Conservation (phyloP, 2,329 filamentous ascomycete genomes). For the Aureobasidium zeae region DNA sequence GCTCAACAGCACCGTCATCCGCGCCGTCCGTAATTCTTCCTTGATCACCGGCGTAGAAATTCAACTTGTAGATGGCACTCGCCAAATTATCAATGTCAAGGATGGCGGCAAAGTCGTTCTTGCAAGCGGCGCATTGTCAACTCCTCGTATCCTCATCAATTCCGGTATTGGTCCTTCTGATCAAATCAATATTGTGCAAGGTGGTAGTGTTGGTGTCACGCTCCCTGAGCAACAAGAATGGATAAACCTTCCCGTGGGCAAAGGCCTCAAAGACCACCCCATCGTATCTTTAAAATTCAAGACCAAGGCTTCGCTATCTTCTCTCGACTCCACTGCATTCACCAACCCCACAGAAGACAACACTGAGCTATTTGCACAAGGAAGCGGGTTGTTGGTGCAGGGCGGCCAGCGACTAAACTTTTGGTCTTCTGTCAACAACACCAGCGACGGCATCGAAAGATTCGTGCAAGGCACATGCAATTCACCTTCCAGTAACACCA, state of each 20-base stretch:
- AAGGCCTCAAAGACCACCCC: conserved; percentile 40
- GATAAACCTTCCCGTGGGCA: conserved; percentile 20
- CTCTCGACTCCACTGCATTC: conserved; percentile 33
- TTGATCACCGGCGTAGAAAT: conserved; percentile 37
- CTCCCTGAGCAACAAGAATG: conserved; percentile 25
- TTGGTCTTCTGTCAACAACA: conserved; percentile 48
- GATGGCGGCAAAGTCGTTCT: conserved; percentile 29
- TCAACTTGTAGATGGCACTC: conserved; percentile 18
- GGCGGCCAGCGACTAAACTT: conserved; percentile 46
- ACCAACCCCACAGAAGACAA: conserved; percentile 40
- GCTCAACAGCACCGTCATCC: conserved; percentile 36
- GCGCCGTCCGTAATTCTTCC: conserved; percentile 34
- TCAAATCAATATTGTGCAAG: conserved; percentile 33
- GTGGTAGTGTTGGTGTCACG: conserved; percentile 5
- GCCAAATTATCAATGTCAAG: conserved; percentile 24
- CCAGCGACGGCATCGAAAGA: conserved; percentile 43
- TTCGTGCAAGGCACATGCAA: conserved; percentile 41
- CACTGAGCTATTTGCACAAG: conserved; percentile 42
- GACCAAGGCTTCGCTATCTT: conserved; percentile 39
- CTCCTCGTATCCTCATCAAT: conserved; percentile 29
- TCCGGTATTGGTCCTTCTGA: conserved; percentile 36
- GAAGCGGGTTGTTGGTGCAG: conserved; percentile 7
- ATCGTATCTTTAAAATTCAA: conserved; percentile 45
- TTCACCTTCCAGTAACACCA: conserved; percentile 32
- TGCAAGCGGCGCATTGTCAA: conserved; percentile 29